Base-by-base conservation (phyloP, 805 yeast species). In the Saccharomycopsis sp. region DNA sequence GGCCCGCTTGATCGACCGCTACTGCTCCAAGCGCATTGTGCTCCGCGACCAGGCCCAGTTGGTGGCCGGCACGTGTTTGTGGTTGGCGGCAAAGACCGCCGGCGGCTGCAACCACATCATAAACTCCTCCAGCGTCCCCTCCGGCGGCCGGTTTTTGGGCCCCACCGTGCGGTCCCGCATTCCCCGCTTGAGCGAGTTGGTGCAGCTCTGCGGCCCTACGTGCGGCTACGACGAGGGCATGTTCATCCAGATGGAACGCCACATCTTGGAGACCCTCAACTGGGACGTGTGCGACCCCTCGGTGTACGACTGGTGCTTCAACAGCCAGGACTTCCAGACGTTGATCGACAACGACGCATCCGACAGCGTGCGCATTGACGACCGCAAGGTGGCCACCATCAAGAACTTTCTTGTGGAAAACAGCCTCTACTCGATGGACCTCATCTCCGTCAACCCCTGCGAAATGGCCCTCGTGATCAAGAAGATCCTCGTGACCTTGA, bases 81-180 rank as follows among this genome's bases (percentile, higher is more conserved):
- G 98, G 97, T 79, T 92, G 34, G 89, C 97, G 1, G 85, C 97
- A 24, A 92, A 92, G 70, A 78, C 84, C n/a, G 81, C 80, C 65
- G 89, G 89, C 53, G 89, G 89, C 44, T 84, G 85, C 69, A 82
- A 82, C 63, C 89, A 84, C 70, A 81, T 83, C 63, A 78, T 81
- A 56, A 81, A 81, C 67, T 73, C 77, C 58, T 68, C 74, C 1
- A 70, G 72, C 5, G 70, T 76, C 24, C 79, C 80, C 55, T 70
- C 77, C 15, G 88, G 88, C 47, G 87, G 87, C 8, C 74, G 85
- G 63, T 82, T 76, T 67, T 69, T 73, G 55, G 88, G 88, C 9
- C 88, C 89, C 44, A 89, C 89, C 60, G 84, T 84, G 67, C 79
- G 94, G 67, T 82, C 83, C 59, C 76, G 89, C 64, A 81, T 87